These are phyloP conservation scores for Hypoxylon sp. DNA, from an alignment of 2,329 filamentous ascomycete species.

Conservation along the genomic window DNA sequence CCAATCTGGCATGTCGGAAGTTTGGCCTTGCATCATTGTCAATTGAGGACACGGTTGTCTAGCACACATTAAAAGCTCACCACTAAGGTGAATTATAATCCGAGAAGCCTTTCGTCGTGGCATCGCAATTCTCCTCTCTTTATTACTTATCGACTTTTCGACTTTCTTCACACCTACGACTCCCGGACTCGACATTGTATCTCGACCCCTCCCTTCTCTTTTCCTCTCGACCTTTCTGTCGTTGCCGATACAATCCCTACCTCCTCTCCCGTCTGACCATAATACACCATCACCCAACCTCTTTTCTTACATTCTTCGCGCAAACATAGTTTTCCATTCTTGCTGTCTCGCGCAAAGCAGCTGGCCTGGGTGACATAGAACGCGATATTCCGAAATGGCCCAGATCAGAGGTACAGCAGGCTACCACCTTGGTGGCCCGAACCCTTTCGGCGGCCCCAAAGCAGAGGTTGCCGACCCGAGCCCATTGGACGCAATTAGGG, in stretches of 20 bases:
- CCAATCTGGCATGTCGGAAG: constrained; percentile 47
- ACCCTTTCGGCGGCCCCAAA: constrained; percentile 76
- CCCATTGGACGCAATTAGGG: constrained; percentile 88
- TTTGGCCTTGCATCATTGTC: constrained; percentile 47
- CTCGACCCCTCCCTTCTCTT: neutral
- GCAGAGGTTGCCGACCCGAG: constrained; percentile 78
- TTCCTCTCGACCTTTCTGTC: neutral
- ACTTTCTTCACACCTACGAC: neutral
- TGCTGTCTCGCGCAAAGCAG: constrained; percentile 40
- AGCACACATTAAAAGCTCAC: constrained; percentile 45
- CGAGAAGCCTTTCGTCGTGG: constrained; percentile 9
- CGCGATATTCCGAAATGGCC: constrained; percentile 56
- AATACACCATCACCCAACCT: constrained; percentile 1
- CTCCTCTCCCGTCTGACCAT: constrained; percentile 5
- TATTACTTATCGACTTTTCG: constrained; percentile 14
- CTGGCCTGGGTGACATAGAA: constrained; percentile 46
- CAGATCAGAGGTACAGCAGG: constrained; percentile 77
- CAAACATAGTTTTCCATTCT: constrained; percentile 10
- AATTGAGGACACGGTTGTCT: constrained; percentile 58
- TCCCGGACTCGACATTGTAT: neutral
- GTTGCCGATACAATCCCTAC: neutral
- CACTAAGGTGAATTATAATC: constrained; percentile 26
- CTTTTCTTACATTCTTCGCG: constrained; percentile 33
- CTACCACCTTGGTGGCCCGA: constrained; percentile 85
- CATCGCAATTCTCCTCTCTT: constrained; percentile 13